phyloP scores from a whole-genome alignment of 2,329 filamentous ascomycete genomes.

The Helminthosporium solani region DNA sequence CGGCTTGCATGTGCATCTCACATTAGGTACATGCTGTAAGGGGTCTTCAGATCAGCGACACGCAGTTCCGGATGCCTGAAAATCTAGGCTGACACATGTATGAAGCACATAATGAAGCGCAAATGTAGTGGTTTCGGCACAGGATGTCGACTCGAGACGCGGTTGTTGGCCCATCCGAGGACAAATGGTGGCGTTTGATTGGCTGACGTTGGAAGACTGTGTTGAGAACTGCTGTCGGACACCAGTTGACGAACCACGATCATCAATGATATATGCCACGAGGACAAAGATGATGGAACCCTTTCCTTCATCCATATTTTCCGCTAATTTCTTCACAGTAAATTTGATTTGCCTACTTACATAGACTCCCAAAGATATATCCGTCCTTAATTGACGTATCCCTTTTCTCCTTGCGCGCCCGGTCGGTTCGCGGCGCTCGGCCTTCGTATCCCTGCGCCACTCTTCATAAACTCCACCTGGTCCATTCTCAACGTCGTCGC shows the following conservation, averaged over 20 bases:
- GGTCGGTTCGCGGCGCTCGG: neutral
- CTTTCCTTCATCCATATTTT: neutral
- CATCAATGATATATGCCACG: no score
- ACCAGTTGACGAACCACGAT: no score
- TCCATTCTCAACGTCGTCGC: neutral
- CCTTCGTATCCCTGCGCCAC: constrained; percentile 13
- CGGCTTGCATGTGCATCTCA: no score
- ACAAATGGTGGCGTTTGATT: constrained; percentile 17
- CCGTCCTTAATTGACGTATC: neutral
- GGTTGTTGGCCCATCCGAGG: constrained; percentile 15
- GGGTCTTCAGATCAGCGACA: no score
- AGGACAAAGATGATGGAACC: constrained; percentile 5
- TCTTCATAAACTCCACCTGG: constrained; percentile 26
- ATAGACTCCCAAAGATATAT: no score
- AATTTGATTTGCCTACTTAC: no score
- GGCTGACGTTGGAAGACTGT: constrained; percentile 11
- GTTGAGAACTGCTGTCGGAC: no score
- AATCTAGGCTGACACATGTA: constrained; percentile 23
- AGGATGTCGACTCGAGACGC: constrained; percentile 26
- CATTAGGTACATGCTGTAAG: no score
- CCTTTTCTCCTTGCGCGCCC: neutral
- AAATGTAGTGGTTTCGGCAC: constrained; percentile 14
- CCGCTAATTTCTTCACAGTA: no score
- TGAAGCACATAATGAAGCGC: constrained; percentile 25
- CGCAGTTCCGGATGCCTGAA: no score